phyloP scores from a whole-genome alignment of 179 eudicot species.

The Silene coronaria region DNA sequence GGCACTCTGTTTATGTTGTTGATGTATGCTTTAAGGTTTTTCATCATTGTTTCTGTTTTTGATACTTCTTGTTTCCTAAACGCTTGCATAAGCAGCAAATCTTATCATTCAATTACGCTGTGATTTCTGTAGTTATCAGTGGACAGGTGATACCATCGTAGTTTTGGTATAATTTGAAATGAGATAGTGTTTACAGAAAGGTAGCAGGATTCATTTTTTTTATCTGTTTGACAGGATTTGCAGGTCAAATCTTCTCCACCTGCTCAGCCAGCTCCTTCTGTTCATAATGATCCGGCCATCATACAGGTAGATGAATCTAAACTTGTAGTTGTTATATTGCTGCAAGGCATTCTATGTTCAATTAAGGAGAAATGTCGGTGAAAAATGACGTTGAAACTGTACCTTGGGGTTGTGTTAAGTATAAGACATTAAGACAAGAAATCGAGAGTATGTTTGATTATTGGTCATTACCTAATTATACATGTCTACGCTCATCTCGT shows the following conservation, averaged over 20 bases:
- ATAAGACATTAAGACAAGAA: not conserved
- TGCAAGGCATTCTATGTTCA: not conserved
- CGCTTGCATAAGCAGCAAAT: not conserved
- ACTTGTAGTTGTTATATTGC: not conserved
- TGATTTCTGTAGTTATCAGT: not conserved
- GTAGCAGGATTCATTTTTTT: not conserved
- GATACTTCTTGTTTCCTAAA: not conserved
- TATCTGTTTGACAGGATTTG: conserved; percentile 39
- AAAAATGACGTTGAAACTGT: not conserved
- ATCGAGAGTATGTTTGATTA: not conserved
- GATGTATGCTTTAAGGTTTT: not conserved
- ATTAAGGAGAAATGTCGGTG: not conserved
- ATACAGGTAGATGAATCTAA: conserved; percentile 33
- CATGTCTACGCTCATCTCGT: not conserved
- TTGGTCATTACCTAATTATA: not conserved
- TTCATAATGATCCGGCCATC: conserved; percentile 55
- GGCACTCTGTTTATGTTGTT: not conserved
- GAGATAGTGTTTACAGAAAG: not conserved
- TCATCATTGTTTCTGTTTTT: not conserved
- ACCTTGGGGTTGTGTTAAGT: not conserved
- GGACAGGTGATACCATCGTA: not conserved
- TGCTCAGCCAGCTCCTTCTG: conserved; percentile 33
- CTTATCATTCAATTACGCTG: not conserved
- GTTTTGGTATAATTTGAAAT: not conserved
- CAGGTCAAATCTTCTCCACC: conserved; percentile 52